A percentile compares a stretch with the other conserved stretches of the same genome.
Conservation (phyloP, 163 green algal genomes). For the Scenedesmus sp. region DNA sequence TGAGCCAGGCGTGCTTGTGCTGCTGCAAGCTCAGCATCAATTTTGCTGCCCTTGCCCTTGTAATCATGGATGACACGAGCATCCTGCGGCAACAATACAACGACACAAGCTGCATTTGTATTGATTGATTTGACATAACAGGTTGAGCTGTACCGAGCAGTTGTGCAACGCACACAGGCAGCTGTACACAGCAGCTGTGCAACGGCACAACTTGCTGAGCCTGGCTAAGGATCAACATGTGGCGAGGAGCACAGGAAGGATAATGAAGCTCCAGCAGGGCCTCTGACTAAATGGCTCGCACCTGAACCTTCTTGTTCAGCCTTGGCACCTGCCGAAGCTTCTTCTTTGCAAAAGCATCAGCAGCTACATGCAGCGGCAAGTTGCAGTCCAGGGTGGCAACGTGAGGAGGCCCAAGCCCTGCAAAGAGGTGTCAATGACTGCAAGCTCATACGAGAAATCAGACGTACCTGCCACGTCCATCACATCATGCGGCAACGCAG, state of each 20-base stretch:
- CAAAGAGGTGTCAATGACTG: neutral
- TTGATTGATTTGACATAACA: no score
- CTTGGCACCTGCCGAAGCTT: constrained; percentile 1
- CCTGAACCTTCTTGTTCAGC: constrained; percentile 32
- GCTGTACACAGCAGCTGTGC: neutral
- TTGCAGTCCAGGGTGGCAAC: neutral
- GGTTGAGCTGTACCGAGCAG: no score
- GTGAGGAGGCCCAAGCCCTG: no score
- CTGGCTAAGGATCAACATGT: no score
- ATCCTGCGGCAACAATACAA: neutral
- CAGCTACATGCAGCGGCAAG: neutral
- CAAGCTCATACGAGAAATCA: neutral
- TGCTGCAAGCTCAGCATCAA: constrained; percentile 16
- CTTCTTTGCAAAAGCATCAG: constrained; percentile 16
- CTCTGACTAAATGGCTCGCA: neutral
- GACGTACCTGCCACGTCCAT: neutral
- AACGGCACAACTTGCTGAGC: neutral
- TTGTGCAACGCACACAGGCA: neutral
- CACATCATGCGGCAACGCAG: neutral
- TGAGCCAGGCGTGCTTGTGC: constrained; percentile 12
- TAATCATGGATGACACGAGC: neutral
- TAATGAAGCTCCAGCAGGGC: no score
- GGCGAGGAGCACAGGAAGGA: no score
- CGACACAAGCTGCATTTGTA: no score
- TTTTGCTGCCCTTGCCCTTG: neutral